A percentile compares a stretch with the other conserved stretches of the same genome.
Conservation (phyloP, 164 flowering plant species). For the Stephania yunnanensis region DNA sequence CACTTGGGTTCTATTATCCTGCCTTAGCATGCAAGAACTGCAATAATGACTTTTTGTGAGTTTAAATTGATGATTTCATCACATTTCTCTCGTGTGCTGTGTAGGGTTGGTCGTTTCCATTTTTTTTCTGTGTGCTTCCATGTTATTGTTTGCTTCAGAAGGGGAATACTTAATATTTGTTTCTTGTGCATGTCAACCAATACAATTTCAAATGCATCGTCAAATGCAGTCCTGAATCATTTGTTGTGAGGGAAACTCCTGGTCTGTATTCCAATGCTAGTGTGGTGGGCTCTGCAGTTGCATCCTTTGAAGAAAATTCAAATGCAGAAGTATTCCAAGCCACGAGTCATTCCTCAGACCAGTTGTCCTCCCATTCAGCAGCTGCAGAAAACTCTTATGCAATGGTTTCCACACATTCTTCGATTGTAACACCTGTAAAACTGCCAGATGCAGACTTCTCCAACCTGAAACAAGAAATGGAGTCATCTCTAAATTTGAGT, state of each 20-base stretch:
- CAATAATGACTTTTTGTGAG: too few relatives aligned
- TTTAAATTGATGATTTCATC: not conserved
- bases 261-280: conserved; percentile 8
- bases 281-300: conserved; percentile 23
- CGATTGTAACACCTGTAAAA: conserved; percentile 49
- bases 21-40: not conserved
- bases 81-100: not conserved
- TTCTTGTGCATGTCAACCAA: conserved; percentile 39
- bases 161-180: not conserved
- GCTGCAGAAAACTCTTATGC: conserved; percentile 18
- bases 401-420: conserved; percentile 19
- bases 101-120: not conserved
- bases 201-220: conserved; percentile 16
- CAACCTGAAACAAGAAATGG: conserved; percentile 34
- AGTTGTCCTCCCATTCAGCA: conserved; percentile 20
- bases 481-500: conserved; percentile 49
- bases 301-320: conserved; percentile 33
- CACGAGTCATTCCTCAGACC: conserved; percentile 32
- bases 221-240: conserved; percentile 33
- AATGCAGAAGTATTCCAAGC: conserved; percentile 31
- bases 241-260: conserved; percentile 49
- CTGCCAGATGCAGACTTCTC: conserved; percentile 8
- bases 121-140: not conserved
- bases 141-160: not conserved
- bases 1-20: not conserved